Base-by-base conservation (phyloP, 176 grass and related monocot species). In the Eleusine indica region DNA sequence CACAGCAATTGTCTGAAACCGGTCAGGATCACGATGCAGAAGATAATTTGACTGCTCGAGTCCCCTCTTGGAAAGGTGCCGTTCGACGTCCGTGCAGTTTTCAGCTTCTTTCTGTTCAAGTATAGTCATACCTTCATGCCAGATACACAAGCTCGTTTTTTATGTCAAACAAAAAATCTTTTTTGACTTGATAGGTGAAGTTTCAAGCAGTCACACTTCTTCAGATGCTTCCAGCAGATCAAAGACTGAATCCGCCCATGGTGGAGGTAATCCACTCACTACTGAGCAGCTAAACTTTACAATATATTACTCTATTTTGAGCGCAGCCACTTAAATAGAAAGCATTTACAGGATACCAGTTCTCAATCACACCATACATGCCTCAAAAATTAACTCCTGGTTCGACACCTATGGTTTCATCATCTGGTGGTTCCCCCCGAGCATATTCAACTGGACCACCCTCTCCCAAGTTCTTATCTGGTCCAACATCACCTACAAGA, bases 401-500 rank as follows among this genome's bases (percentile, higher is more conserved):
- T 78, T 77, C 84, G 46, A 84, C 92, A 78, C 90, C 86, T 64
- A 86, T 80, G 63, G 17, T 89, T 83, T 89, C 79, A 35, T 90
- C 86, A 38, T 90, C 90, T 77, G 15, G 84, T 81, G 94, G 83
- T 83, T 88, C 87, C 41, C 81, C 77, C 14, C 58, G 35, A 87
- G 84, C 84, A 49, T 91, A 88, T 88, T 91, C 92, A 81, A 91
- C 83, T 81, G 76, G 76, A 7, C 80, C 86, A 69, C 69, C 96
- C 70, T 90, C 92, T 54, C 89, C 92, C n/a, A 96, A 83, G 83
- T 84, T 91, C 41, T 82, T 88, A 22, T 93, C 93, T 87, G 93
- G 89, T 77, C 76, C 87, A 65, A 83, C 83, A 25, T 96, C 96
- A 77, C 93, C 96, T 68, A 75, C 85, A 66, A 94, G 72, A 80